Base-by-base conservation (phyloP, 2,329 filamentous ascomycete species). In the Penicillium sp. region DNA sequence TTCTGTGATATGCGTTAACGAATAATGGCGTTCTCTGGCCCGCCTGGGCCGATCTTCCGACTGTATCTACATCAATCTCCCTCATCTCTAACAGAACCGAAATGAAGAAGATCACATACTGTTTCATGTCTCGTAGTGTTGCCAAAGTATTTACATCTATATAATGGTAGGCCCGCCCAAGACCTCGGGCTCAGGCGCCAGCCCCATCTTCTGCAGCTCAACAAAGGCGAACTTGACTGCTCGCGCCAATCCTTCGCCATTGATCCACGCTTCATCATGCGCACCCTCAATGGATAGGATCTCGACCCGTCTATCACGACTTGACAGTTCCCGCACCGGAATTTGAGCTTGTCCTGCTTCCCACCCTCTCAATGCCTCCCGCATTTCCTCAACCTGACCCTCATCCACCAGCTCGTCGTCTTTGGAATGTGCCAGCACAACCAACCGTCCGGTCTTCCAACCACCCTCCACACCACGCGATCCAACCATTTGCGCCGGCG, bases 291-390 rank as follows among this genome's bases (percentile, higher is more conserved):
- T 63, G 3, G 69, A 35, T 2, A 81, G 72, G 68, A 65, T 48
- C 16, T 78, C 69, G 58, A 78, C 71, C 66, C 63, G 55, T 50
- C 68, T 76, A 75, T 69, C 67, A 74, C 74, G 70, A 73, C 69
- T 68, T 1, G 53, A 42, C 24, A 61, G 16, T 22, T 57, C 59
- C 22, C 57, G 44, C 45, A 48, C 43, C 6, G 57, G 46, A 13
- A 58, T 53, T 16, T 58, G 42, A 21, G 52, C 51, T 16, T 56
- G 47, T 3, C 10, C 24, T 29, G 44, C 43, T 49, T 82, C 72
- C 80, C 80, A 77, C 69, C 76, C 66, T 73, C 81, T 70, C 77
- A 84, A 71, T 71, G 79, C 71, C 71, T 81, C 61, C 78, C 81
- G 66, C 82, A 85, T 79, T 2, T 49, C 65, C 44, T 73, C 68